These are phyloP conservation scores for Ceratobasidium theobromae DNA, from an alignment of 1,284 basidiomycete species.

Conservation along the genomic window DNA sequence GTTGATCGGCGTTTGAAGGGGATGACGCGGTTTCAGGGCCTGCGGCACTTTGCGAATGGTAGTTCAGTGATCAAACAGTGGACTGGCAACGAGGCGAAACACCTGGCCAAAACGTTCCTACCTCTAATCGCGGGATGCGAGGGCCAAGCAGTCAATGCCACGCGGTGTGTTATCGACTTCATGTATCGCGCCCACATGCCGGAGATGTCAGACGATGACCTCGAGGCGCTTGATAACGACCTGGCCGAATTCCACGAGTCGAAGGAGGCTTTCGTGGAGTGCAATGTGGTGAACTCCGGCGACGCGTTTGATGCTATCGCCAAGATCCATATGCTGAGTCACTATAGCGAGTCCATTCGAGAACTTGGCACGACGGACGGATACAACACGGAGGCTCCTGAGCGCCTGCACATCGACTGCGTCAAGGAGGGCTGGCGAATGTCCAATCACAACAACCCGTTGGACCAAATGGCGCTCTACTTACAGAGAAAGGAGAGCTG, in stretches of 20 bases:
- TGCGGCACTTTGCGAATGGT: slow-evolving; percentile 25
- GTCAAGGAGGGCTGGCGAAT: slow-evolving; percentile 27
- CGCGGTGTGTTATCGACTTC: slow-evolving; percentile 44
- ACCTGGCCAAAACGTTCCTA: slow-evolving; percentile 22
- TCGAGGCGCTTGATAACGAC: slow-evolving; percentile 29
- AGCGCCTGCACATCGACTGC: slow-evolving; percentile 31
- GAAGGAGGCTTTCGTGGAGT: background rate
- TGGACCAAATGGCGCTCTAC: slow-evolving; percentile 19
- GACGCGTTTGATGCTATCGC: background rate
- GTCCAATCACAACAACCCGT: background rate
- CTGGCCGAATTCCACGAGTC: background rate
- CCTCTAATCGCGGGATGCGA: background rate
- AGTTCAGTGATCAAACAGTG: slow-evolving; percentile 16
- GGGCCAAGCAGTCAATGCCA: slow-evolving; percentile 32
- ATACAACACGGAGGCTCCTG: slow-evolving; percentile 27
- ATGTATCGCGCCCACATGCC: slow-evolving; percentile 36
- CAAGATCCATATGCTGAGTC: slow-evolving; percentile 31
- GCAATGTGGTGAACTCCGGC: background rate
- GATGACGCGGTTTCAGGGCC: background rate
- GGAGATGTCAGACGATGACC: background rate
- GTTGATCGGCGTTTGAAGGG: slow-evolving; percentile 21
- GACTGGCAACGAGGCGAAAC: slow-evolving; percentile 34
- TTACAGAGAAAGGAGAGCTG: background rate
- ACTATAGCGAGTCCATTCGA: slow-evolving; percentile 16
- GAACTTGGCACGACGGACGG: slow-evolving; percentile 18